Conservation (phyloP, 371 early-diverging fungal genomes). For the Mortierella polycephala region DNA sequence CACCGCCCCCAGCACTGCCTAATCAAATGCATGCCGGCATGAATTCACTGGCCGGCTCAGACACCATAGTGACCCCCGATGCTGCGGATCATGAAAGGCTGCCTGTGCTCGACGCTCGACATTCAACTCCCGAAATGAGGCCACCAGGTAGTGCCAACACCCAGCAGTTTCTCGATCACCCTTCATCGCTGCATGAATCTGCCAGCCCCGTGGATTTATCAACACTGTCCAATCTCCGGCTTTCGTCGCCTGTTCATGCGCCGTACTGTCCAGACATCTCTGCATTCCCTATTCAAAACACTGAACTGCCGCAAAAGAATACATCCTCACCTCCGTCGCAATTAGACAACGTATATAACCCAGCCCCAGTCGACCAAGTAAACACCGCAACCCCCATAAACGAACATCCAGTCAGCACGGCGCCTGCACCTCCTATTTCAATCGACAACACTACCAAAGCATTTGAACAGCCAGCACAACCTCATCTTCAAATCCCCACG, state of each 20-base stretch:
- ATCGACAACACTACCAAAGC: constrained; percentile 1
- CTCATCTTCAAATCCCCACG: not conserved
- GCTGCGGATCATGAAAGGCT: constrained; percentile 18
- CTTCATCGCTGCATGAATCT: not conserved
- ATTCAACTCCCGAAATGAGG: constrained; percentile 25
- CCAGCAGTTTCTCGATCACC: constrained; percentile 14
- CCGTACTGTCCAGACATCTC: constrained; percentile 16
- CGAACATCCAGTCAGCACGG: not conserved
- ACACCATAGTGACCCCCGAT: constrained; percentile 21
- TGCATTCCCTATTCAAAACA: constrained; percentile 9
- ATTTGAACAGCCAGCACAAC: not conserved
- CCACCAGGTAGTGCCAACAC: constrained; percentile 20
- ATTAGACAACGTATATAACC: constrained; percentile 3
- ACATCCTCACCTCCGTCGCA: not conserved
- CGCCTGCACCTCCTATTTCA: constrained; percentile 13
- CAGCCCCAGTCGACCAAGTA: not conserved
- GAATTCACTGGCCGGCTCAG: constrained; percentile 23
- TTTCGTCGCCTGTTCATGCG: constrained; percentile 18
- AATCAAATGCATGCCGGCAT: constrained; percentile 5
- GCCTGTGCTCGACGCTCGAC: constrained; percentile 6
- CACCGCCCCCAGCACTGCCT: constrained; percentile 5
- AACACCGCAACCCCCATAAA: not conserved
- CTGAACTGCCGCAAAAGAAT: not conserved
- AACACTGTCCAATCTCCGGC: constrained; percentile 3
- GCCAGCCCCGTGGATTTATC: not conserved